These are phyloP conservation scores for Microcos paniculata DNA, from an alignment of 345 rosid species.

Conservation along the genomic window DNA sequence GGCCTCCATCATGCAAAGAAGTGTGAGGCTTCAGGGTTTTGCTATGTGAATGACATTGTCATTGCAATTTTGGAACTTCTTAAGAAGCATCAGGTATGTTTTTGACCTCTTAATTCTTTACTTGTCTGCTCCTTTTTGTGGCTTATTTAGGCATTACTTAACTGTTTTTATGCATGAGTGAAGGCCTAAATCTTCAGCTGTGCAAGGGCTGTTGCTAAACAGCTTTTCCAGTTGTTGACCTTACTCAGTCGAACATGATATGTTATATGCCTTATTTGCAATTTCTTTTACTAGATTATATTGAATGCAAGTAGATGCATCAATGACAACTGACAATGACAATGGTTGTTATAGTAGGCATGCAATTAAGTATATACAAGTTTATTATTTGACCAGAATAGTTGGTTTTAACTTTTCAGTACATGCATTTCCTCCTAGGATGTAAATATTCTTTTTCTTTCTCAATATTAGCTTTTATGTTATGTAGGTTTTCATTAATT, in stretches of 20 bases:
- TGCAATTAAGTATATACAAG: not conserved
- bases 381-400: not conserved
- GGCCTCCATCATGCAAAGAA: conserved; percentile 78
- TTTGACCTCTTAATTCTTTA: not conserved
- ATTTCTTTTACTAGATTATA: not conserved
- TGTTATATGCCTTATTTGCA: not conserved
- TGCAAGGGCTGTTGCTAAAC: too few relatives aligned
- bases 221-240: not conserved
- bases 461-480: not conserved
- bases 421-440: not conserved
- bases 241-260: not conserved
- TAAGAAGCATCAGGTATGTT: conserved; percentile 63
- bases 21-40: conserved; percentile 53
- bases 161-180: not conserved
- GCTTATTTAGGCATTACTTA: not conserved
- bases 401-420: not conserved
- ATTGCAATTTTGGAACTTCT: conserved; percentile 73
- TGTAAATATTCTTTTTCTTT: not conserved
- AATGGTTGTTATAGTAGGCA: not conserved
- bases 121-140: not conserved
- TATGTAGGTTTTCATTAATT: not conserved
- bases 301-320: not conserved
- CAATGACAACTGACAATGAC: not conserved
- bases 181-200: not conserved
- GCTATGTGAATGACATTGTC: conserved; percentile 75